Conservation (phyloP, 768 basidiomycete genomes). For the Suillus decipiens region DNA sequence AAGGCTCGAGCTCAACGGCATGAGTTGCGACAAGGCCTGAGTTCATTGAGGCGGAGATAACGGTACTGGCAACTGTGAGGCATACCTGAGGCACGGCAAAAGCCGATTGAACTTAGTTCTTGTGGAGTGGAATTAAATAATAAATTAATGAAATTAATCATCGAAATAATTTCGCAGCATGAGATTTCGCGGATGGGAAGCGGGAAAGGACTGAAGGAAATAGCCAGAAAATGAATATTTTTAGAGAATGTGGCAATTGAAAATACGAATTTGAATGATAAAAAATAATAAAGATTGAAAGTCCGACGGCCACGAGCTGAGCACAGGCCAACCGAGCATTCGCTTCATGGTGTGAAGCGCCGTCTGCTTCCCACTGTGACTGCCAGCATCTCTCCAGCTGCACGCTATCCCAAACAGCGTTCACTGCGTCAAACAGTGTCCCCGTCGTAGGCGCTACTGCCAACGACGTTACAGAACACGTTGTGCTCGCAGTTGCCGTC, state of each 20-base stretch:
- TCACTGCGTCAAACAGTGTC: conserved; percentile 51
- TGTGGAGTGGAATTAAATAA: conserved; percentile 3
- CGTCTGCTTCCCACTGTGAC: conserved; percentile 58
- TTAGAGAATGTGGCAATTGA: conserved; percentile 10
- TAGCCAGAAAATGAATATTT: conserved; percentile 8
- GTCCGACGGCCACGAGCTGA: conserved; percentile 24
- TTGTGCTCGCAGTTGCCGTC: conserved; percentile 25
- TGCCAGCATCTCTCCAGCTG: conserved; percentile 48
- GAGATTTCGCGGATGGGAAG: not conserved
- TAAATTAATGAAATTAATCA: conserved; percentile 5
- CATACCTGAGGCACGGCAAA: not conserved
- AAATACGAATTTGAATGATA: conserved; percentile 22
- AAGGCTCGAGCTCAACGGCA: not conserved
- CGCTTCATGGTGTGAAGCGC: conserved; percentile 41
- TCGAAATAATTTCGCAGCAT: not conserved
- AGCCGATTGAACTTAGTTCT: not conserved
- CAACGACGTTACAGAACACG: conserved; percentile 24
- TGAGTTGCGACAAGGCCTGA: not conserved
- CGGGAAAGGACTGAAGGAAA: not conserved
- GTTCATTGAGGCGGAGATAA: not conserved
- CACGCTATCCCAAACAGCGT: conserved; percentile 35
- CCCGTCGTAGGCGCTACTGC: conserved; percentile 30
- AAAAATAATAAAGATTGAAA: conserved; percentile 26
- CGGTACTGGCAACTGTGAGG: not conserved
- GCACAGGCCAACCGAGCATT: conserved; percentile 11